phyloP scores from a whole-genome alignment of 192 early-diverging fungal genomes.

The Spizellomyces sp. region DNA sequence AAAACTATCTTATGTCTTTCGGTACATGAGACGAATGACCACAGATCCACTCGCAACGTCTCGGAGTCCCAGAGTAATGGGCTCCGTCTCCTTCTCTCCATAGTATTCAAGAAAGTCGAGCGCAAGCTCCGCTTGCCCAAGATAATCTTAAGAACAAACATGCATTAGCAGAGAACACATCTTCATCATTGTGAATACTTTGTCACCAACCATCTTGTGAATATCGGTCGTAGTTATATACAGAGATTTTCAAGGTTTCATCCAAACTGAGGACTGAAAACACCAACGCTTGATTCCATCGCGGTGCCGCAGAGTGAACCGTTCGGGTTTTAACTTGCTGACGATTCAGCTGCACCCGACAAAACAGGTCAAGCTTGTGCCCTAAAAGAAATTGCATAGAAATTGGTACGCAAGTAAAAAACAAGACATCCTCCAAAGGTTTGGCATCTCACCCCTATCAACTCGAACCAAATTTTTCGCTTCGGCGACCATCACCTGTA shows the following conservation, averaged over 20 bases:
- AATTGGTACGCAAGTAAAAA: background rate
- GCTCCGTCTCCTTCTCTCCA: conserved; percentile 45
- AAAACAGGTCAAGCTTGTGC: conserved; percentile 33
- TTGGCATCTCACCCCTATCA: conserved; percentile 1
- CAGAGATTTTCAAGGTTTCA: conserved; percentile 34
- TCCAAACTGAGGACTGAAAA: conserved; percentile 42
- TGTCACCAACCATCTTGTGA: conserved; percentile 40
- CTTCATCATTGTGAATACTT: background rate
- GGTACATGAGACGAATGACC: conserved; percentile 12
- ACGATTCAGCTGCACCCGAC: conserved; percentile 27
- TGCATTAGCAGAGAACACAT: background rate
- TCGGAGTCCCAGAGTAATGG: conserved; percentile 30
- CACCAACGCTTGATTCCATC: conserved; percentile 41
- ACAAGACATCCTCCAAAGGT: background rate
- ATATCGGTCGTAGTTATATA: conserved; percentile 49
- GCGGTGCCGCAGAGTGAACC: conserved; percentile 19
- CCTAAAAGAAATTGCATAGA: background rate
- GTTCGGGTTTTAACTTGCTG: conserved; percentile 35
- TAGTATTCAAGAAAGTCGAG: conserved; percentile 54
- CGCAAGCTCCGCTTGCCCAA: conserved; percentile 39
- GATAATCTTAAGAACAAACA: conserved; percentile 32
- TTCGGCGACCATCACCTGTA: conserved; percentile 29
- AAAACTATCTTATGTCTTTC: background rate
- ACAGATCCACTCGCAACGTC: conserved; percentile 26
- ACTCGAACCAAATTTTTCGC: conserved; percentile 23